Base-by-base conservation (phyloP, 768 basidiomycete genomes). In the Kondoa subrosea region DNA sequence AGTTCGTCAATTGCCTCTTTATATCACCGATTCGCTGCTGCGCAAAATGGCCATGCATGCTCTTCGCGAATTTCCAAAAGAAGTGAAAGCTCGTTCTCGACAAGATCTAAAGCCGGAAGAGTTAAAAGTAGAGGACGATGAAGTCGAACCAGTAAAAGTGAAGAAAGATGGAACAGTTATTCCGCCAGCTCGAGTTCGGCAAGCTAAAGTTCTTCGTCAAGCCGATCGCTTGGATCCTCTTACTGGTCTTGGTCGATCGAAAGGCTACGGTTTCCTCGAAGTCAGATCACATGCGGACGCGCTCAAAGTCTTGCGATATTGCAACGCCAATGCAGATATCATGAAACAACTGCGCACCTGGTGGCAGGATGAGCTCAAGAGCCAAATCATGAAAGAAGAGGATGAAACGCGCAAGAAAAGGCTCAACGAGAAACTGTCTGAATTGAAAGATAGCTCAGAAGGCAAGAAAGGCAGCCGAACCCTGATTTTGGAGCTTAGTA, bases 201-300 rank as follows among this genome's bases (percentile, higher is more conserved):
- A 99, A 77, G 81, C 87, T 21, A 99, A 99, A 80, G 87, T 99
- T 69, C 85, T 95, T 16, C 85, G 93, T 14, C 87, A 90, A 76
- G 80, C 81, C 15, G 92, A 95, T 71, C 85, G 89, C n/a, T 82
- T 92, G 66, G 93, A 97, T 74, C 81, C 87, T 2, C 76, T 92
- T 56, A 90, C 88, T 0, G 88, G 88, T 2, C 87, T 89, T 73
- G 89, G 89, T 0, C 82, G 86, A 65, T 89, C 87, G 73, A 90
- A 88, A 76, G 93, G 95, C 1, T 99, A 96, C 73, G 95, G 93
- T 12, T 97, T 99, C 79, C 74, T 97, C 33, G 93, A 97, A 79
- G 83, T 95, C 82, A 79, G 84, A 61, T 82, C 80, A 30, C 95
- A 99, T 73, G 84, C 86, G 3, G 90, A 97, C 75, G 91, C 93